phyloP scores from a whole-genome alignment of 352 stramenopile species.

The Globisporangium yorkense region DNA sequence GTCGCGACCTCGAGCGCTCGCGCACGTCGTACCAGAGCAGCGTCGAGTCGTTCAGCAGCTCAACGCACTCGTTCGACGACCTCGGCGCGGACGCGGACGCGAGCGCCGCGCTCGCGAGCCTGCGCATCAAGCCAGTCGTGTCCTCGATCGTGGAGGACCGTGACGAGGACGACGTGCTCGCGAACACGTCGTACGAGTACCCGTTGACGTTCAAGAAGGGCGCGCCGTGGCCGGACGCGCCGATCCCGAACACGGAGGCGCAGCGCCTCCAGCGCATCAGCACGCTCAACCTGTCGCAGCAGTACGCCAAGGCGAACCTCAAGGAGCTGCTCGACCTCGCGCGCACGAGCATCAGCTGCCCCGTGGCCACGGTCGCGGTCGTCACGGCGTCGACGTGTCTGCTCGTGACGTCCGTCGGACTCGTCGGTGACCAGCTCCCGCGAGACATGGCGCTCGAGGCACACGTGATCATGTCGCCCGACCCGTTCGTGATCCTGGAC shows the following conservation, averaged over 20 bases:
- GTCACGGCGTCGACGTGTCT: conserved; percentile 68
- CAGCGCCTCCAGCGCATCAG: conserved; percentile 55
- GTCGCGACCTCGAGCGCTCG: conserved; percentile 16
- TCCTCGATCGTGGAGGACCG: conserved; percentile 12
- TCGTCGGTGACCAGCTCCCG: conserved; percentile 71
- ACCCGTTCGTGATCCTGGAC: conserved; percentile 72
- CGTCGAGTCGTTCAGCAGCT: conserved; percentile 19
- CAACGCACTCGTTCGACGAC: conserved; percentile 12
- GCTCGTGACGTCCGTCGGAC: conserved; percentile 69
- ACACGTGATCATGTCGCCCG: conserved; percentile 70
- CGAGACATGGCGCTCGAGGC: conserved; percentile 69
- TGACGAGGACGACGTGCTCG: conserved; percentile 53
- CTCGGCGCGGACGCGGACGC: conserved; percentile 9
- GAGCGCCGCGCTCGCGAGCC: conserved; percentile 11
- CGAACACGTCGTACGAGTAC: conserved; percentile 60
- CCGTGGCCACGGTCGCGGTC: conserved; percentile 62
- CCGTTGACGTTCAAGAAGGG: conserved; percentile 65
- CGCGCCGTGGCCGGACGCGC: conserved; percentile 71
- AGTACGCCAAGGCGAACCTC: conserved; percentile 68
- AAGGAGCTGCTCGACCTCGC: conserved; percentile 71
- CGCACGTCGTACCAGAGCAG: conserved; percentile 16
- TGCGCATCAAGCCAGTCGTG: conserved; percentile 8
- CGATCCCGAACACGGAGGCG: conserved; percentile 42
- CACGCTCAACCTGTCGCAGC: conserved; percentile 66
- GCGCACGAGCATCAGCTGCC: conserved; percentile 59